These are phyloP conservation scores for Phytophthora tubulina DNA, from an alignment of 352 stramenopile species.

Conservation along the genomic window DNA sequence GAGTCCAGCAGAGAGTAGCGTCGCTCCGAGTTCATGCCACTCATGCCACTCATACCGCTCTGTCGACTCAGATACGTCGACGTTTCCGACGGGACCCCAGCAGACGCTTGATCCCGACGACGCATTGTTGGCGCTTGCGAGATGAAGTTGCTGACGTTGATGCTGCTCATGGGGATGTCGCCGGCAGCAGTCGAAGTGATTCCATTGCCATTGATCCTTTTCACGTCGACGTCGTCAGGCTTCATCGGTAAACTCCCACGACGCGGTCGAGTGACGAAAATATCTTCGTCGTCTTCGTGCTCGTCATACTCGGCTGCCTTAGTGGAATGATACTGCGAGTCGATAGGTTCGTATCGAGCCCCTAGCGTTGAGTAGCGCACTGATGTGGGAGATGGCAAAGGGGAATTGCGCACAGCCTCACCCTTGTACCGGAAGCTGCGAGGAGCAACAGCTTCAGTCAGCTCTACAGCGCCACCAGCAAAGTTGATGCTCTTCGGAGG, in stretches of 20 bases:
- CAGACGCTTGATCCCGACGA: conserved; percentile 16
- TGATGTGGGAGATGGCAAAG: conserved; percentile 51
- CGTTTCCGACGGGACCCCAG: conserved; percentile 38
- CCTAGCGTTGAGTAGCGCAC: conserved; percentile 67
- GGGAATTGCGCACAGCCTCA: conserved; percentile 44
- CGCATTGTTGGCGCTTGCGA: conserved; percentile 29
- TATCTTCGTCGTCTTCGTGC: conserved; percentile 45
- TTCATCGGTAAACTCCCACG: conserved; percentile 55
- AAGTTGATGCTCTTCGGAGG: conserved; percentile 83
- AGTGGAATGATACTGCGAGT: conserved; percentile 78
- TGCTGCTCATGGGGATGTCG: conserved; percentile 47
- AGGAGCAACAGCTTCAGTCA: conserved; percentile 60
- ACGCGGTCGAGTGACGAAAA: conserved; percentile 34
- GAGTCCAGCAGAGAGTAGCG: conserved; percentile 80
- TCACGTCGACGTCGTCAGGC: conserved; percentile 28
- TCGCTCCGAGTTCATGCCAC: conserved; percentile 50
- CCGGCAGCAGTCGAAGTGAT: conserved; percentile 12
- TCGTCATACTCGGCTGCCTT: conserved; percentile 81
- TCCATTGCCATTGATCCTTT: conserved; percentile 23
- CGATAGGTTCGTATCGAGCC: conserved; percentile 69
- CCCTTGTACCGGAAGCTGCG: conserved; percentile 78
- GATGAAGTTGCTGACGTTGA: conserved; percentile 38
- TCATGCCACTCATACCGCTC: conserved; percentile 39
- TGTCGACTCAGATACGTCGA: conserved; percentile 45
- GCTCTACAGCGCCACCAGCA: conserved; percentile 57